Evolutionary conservation across 768 basidiomycete species (phyloP).

Genomic region (Tricholoma sp.): DNA sequence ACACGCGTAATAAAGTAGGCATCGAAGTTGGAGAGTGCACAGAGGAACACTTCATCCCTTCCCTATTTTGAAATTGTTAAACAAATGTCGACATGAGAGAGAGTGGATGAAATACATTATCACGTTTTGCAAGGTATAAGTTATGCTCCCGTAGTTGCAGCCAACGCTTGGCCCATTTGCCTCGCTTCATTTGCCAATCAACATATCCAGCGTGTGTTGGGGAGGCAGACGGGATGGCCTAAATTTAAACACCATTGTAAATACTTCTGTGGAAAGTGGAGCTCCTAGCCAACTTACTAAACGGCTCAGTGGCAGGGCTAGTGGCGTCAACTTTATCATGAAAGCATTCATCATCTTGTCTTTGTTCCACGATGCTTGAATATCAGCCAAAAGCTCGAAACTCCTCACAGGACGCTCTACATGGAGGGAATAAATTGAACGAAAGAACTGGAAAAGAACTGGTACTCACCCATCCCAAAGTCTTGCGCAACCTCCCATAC

Average conservation of each 20-base stretch:
- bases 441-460: conserved; percentile 1
- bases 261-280: neutral
- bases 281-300: conserved; percentile 38
- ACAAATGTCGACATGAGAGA: conserved; percentile 3
- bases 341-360: conserved; percentile 78
- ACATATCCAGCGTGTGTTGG: conserved; percentile 58
- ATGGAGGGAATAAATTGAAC: conserved; percentile 11
- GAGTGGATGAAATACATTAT: conserved; percentile 52
- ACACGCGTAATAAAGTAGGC: conserved; percentile 74
- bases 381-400: conserved; percentile 77
- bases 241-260: conserved; percentile 7
- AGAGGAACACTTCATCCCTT: conserved; percentile 79
- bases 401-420: conserved; percentile 86
- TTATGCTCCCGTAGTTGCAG: conserved; percentile 82
- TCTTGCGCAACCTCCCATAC: conserved; percentile 87
- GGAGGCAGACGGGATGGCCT: conserved; percentile 41
- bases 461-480: conserved; percentile 80
- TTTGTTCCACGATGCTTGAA: conserved; percentile 86
- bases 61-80: conserved; percentile 40
- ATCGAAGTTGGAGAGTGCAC: conserved; percentile 86
- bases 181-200: conserved; percentile 86
- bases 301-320: conserved; percentile 55
- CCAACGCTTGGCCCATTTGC: conserved; percentile 95
- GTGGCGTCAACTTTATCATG: conserved; percentile 67
- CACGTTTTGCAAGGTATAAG: conserved; percentile 85